Conservation (phyloP, 169 alveolate genomes). For the Sarcocystis neurona region DNA sequence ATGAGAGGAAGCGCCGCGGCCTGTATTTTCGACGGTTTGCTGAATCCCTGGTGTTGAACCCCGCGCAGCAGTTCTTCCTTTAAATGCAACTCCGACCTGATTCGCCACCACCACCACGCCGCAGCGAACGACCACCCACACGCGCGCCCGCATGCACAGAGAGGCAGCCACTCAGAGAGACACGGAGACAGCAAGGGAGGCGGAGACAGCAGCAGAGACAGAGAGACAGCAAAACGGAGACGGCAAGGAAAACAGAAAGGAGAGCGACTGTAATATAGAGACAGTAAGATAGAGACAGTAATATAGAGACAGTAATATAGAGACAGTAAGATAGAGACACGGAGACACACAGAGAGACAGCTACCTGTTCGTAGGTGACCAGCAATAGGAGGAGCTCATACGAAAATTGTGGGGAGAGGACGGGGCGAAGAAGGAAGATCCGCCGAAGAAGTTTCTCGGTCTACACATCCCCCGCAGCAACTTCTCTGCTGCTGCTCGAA, state of each 20-base stretch:
- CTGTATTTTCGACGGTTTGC: conserved; percentile 58
- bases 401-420: neutral
- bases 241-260: neutral
- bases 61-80: conserved; percentile 54
- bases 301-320: neutral
- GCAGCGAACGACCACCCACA: neutral
- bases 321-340: neutral
- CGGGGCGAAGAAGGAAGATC: neutral
- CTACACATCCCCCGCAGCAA: too few species aligned
- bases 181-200: neutral
- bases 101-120: neutral
- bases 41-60: conserved; percentile 44
- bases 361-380: too few species aligned
- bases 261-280: neutral
- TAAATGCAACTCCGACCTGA: conserved; percentile 53
- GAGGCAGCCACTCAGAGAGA: neutral
- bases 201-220: neutral
- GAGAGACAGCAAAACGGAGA: neutral
- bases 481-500: too few species aligned
- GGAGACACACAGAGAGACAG: too few species aligned
- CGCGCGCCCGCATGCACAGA: neutral
- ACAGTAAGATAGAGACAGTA: neutral
- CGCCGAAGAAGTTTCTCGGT: too few species aligned
- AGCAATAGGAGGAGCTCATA: too few species aligned
- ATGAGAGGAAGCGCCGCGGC: conserved; percentile 66